phyloP scores from a whole-genome alignment of 768 basidiomycete species.

The Xanthoconium stramineum region DNA sequence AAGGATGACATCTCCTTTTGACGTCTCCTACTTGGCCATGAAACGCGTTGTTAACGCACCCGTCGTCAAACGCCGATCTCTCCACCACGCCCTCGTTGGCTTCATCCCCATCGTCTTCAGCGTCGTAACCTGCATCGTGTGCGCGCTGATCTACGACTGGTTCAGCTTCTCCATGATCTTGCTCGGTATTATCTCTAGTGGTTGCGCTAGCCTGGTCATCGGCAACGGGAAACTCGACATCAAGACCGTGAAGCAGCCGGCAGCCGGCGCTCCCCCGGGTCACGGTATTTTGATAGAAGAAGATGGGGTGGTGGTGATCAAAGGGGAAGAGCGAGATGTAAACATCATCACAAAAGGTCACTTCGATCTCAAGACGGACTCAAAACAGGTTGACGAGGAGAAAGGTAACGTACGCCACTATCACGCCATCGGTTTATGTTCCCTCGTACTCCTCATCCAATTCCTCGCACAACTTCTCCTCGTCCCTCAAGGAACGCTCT shows the following conservation, averaged over 20 bases:
- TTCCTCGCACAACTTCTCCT: conserved; percentile 34
- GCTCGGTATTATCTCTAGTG: conserved; percentile 31
- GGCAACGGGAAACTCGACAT: conserved; percentile 25
- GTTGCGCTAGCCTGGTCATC: conserved; percentile 23
- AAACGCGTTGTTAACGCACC: neutral
- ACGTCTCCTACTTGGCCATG: conserved; percentile 24
- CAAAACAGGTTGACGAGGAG: neutral
- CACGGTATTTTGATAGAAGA: conserved; percentile 26
- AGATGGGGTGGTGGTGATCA: conserved; percentile 24
- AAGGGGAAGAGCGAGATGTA: conserved; percentile 27
- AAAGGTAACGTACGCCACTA: neutral
- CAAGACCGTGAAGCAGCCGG: conserved; percentile 9
- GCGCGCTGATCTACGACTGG: conserved; percentile 22
- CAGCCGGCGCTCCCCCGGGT: conserved; percentile 23
- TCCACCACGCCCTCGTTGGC: conserved; percentile 8
- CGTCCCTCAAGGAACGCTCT: conserved; percentile 32
- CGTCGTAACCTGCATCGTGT: conserved; percentile 18
- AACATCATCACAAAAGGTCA: conserved; percentile 29
- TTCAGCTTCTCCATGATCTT: conserved; percentile 31
- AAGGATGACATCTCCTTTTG: conserved; percentile 7
- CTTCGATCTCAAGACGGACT: conserved; percentile 21
- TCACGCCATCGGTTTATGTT: conserved; percentile 23
- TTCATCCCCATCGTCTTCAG: conserved; percentile 25
- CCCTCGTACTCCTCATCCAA: conserved; percentile 28
- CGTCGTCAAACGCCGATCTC: neutral